Evolutionary conservation across 1,284 basidiomycete species (phyloP).

Genomic region (Inonotus obliquus): DNA sequence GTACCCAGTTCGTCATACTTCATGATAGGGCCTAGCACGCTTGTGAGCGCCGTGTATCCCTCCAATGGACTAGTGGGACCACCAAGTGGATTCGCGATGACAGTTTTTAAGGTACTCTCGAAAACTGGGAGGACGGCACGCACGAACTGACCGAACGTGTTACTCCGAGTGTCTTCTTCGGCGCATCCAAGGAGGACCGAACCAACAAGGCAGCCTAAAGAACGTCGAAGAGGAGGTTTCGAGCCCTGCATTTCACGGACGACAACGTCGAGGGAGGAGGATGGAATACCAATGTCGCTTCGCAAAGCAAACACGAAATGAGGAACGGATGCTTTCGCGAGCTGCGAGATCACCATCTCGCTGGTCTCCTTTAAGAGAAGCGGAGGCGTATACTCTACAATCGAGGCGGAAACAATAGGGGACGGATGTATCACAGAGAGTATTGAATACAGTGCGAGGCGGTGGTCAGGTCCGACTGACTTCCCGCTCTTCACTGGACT

Average conservation of each 20-base stretch:
- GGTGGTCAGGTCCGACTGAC: slow-evolving; percentile 82
- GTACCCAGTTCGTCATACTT: slow-evolving; percentile 49
- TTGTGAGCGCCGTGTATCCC: slow-evolving; percentile 74
- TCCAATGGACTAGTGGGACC: slow-evolving; percentile 67
- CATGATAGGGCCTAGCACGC: slow-evolving; percentile 54
- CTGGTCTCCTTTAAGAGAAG: slow-evolving; percentile 78
- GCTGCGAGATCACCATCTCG: slow-evolving; percentile 54
- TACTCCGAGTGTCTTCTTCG: slow-evolving; percentile 29
- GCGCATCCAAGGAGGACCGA: slow-evolving; percentile 33
- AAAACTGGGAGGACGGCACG: slow-evolving; percentile 54
- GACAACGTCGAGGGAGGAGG: slow-evolving; percentile 45
- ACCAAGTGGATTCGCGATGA: slow-evolving; percentile 53
- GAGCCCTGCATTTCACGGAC: slow-evolving; percentile 63
- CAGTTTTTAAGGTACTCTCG: slow-evolving; percentile 67
- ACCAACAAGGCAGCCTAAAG: slow-evolving; percentile 33
- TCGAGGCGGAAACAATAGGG: slow-evolving; percentile 42
- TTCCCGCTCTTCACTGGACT: slow-evolving; percentile 76
- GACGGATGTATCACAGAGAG: slow-evolving; percentile 53
- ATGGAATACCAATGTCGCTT: slow-evolving; percentile 36
- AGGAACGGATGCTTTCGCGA: slow-evolving; percentile 49
- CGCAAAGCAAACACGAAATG: slow-evolving; percentile 58
- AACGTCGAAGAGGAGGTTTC: slow-evolving; percentile 34
- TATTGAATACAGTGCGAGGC: slow-evolving; percentile 79
- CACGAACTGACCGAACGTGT: slow-evolving; percentile 44
- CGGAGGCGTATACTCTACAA: slow-evolving; percentile 52